Percentiles rank a stretch among this genome's conserved stretches.
phyloP scores from a whole-genome alignment of 2,329 filamentous ascomycete species.

The Sordariomycetes sp. region DNA sequence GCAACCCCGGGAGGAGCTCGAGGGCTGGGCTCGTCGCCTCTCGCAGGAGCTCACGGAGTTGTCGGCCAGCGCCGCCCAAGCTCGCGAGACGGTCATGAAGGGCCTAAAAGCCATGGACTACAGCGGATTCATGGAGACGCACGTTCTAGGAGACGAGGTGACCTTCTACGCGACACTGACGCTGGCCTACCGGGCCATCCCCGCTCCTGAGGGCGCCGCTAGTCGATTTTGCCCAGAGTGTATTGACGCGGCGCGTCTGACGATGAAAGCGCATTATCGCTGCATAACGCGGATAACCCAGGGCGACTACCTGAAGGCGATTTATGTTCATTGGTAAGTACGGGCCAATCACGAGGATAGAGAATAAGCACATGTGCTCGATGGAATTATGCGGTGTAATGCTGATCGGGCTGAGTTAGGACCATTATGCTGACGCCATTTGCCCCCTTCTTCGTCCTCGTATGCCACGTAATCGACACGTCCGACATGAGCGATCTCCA shows the following conservation, averaged over 20 bases:
- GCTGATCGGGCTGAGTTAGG: slow-evolving; percentile 17
- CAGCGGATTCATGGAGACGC: slow-evolving; percentile 25
- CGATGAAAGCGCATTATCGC: slow-evolving; percentile 28
- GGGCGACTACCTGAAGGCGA: slow-evolving; percentile 25
- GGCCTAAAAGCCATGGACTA: slow-evolving; percentile 23
- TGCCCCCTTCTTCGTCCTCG: slow-evolving; percentile 45
- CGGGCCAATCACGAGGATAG: neutral
- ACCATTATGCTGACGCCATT: slow-evolving; percentile 43
- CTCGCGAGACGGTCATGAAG: slow-evolving; percentile 19
- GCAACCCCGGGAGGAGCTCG: slow-evolving; percentile 23
- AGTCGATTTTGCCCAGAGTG: slow-evolving; percentile 34
- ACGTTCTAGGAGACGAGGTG: slow-evolving; percentile 32
- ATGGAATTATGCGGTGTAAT: neutral
- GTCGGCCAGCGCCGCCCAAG: slow-evolving; percentile 20
- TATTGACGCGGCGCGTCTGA: slow-evolving; percentile 32
- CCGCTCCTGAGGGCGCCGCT: slow-evolving; percentile 24
- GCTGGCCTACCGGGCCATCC: slow-evolving; percentile 38
- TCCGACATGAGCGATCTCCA: slow-evolving; percentile 36
- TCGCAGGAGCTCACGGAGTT: slow-evolving; percentile 22
- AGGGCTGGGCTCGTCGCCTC: slow-evolving; percentile 22
- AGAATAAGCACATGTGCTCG: neutral
- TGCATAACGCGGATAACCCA: slow-evolving; percentile 28
- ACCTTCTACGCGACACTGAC: slow-evolving; percentile 32
- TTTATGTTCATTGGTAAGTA: slow-evolving; percentile 38
- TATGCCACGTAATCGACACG: slow-evolving; percentile 43